Percentiles rank a stretch among this genome's conserved stretches.
phyloP scores from a whole-genome alignment of 2,329 filamentous ascomycete species.

The Rhinocladiella similis region DNA sequence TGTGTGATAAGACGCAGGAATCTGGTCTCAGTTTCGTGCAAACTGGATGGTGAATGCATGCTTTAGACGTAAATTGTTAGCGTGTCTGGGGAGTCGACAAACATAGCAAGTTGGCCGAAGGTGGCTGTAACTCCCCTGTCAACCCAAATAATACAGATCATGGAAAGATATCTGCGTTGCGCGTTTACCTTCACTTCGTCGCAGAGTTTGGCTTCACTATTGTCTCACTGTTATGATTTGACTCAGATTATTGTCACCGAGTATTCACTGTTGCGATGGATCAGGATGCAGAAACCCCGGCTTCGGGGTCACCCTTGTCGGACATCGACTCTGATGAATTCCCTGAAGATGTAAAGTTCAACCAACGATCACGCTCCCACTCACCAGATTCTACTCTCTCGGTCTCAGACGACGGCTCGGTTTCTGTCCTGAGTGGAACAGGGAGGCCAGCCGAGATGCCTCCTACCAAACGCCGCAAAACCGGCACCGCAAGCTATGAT shows the following conservation, averaged over 20 bases:
- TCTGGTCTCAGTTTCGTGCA: too few species aligned
- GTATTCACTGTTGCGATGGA: constrained; percentile 9
- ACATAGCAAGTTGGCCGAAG: neutral
- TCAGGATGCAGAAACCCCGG: constrained; percentile 41
- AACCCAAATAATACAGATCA: too few species aligned
- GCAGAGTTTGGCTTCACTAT: neutral
- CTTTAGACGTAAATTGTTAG: too few species aligned
- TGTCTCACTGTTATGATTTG: neutral
- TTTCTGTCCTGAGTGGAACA: constrained; percentile 25
- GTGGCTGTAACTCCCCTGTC: neutral
- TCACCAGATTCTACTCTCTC: constrained; percentile 35
- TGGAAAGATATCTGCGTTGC: neutral
- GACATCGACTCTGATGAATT: constrained; percentile 65
- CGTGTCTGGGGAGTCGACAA: neutral
- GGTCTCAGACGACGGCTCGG: constrained; percentile 33
- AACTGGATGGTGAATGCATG: too few species aligned
- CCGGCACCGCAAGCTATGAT: constrained; percentile 45
- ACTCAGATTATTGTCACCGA: neutral
- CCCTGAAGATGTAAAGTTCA: constrained; percentile 58
- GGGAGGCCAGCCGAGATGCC: constrained; percentile 39
- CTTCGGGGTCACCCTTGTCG: constrained; percentile 64
- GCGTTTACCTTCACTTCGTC: neutral
- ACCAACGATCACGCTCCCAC: constrained; percentile 48
- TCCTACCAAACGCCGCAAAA: constrained; percentile 51
- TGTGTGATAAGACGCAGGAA: too few species aligned